These are phyloP conservation scores for Digitaria exilis DNA, from an alignment of 202 grass and related monocot species.

Conservation along the genomic window DNA sequence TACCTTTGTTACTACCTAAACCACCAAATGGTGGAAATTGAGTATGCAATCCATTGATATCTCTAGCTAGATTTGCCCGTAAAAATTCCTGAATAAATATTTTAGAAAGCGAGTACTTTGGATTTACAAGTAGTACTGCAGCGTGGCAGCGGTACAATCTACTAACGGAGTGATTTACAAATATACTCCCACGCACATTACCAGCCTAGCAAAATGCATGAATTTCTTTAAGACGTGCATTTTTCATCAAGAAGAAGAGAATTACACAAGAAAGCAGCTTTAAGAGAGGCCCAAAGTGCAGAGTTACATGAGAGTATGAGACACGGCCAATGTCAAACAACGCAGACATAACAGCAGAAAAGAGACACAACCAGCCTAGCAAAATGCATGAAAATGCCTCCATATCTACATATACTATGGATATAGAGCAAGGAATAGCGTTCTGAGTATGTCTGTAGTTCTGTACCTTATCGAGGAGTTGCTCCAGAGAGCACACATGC, in stretches of 20 bases:
- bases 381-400: background rate
- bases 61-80: background rate
- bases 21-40: background rate
- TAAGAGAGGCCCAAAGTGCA: too few relatives aligned
- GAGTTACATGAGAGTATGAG: too few relatives aligned
- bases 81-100: background rate
- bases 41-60: background rate
- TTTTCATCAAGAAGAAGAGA: too few relatives aligned
- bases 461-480: slow-evolving; percentile 76
- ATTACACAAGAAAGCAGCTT: too few relatives aligned
- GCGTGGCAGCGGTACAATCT: too few relatives aligned
- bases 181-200: too few relatives aligned
- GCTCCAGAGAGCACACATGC: slow-evolving; percentile 60
- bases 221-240: too few relatives aligned
- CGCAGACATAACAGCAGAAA: too few relatives aligned
- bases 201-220: too few relatives aligned
- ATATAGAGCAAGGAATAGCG: background rate
- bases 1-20: background rate
- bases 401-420: background rate
- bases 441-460: slow-evolving; percentile 8
- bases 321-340: too few relatives aligned
- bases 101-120: background rate
- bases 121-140: background rate
- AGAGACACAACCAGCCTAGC: too few relatives aligned
- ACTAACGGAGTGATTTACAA: too few relatives aligned